Conservation (phyloP, 495 filamentous ascomycete genomes). For the Tuber microsphaerosporum region DNA sequence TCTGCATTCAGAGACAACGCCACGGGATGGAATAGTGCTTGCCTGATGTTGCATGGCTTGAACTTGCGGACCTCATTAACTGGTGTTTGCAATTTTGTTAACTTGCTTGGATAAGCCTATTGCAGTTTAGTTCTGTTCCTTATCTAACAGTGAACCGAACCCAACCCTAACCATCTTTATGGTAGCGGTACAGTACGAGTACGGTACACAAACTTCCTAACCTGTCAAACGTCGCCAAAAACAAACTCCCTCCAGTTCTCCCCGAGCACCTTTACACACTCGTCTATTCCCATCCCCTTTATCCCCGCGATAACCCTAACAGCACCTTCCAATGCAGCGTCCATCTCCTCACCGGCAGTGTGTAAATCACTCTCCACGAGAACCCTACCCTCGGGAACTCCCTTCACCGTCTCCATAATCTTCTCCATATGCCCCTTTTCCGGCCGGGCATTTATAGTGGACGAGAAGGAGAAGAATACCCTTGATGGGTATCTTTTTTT, state of each 20-base stretch:
- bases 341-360: conserved; percentile 75
- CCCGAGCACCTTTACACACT: conserved; percentile 62
- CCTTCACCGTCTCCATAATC: conserved; percentile 60
- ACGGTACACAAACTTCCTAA: background rate
- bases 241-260: conserved; percentile 77
- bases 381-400: conserved; percentile 67
- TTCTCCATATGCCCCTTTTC: conserved; percentile 46
- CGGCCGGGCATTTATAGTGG: conserved; percentile 65
- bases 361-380: conserved; percentile 89
- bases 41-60: too few relatives aligned
- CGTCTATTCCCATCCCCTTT: conserved; percentile 67
- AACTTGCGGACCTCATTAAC: background rate
- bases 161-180: background rate
- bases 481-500: conserved; percentile 46
- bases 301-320: conserved; percentile 64
- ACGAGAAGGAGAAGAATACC: conserved; percentile 85
- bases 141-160: background rate
- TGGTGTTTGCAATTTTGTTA: background rate
- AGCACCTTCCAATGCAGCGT: conserved; percentile 65
- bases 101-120: background rate
- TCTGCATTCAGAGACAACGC: too few relatives aligned
- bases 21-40: too few relatives aligned
- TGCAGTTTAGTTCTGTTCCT: background rate
- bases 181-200: background rate
- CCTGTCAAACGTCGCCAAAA: conserved; percentile 49